Percentiles rank a stretch among this genome's conserved stretches.
Conservation (phyloP, 2,329 filamentous ascomycete species). For the Rachicladosporium sp. region DNA sequence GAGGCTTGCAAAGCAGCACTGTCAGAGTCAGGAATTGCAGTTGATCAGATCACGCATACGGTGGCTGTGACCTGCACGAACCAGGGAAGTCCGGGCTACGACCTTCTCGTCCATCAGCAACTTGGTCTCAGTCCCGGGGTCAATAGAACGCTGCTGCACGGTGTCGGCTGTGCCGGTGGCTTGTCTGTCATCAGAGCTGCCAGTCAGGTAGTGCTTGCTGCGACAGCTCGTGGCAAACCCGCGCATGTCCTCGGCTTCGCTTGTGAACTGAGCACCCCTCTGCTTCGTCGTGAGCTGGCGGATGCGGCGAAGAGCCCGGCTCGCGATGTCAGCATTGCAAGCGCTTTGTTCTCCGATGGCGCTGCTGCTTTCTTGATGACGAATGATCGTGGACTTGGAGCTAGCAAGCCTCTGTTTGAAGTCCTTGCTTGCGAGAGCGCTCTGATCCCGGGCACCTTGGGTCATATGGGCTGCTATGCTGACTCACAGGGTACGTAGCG, state of each 20-base stretch:
- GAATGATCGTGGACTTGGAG: slow-evolving; percentile 44
- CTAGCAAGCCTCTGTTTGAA: slow-evolving; percentile 21
- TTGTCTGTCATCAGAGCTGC: slow-evolving; percentile 28
- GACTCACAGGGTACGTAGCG: not conserved
- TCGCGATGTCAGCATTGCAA: slow-evolving; percentile 52
- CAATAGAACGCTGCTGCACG: slow-evolving; percentile 24
- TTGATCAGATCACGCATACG: slow-evolving; percentile 25
- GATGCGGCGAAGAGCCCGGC: slow-evolving; percentile 37
- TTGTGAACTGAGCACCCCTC: slow-evolving; percentile 40
- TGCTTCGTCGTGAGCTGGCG: slow-evolving; percentile 50
- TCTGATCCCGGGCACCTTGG: slow-evolving; percentile 20
- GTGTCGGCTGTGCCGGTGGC: slow-evolving; percentile 29
- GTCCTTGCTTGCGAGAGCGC: slow-evolving; percentile 50
- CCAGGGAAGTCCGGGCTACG: slow-evolving; percentile 27
- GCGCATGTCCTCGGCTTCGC: slow-evolving; percentile 55
- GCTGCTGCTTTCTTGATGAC: slow-evolving; percentile 54
- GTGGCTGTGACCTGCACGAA: slow-evolving; percentile 28
- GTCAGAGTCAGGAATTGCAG: slow-evolving; percentile 15
- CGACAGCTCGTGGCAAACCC: slow-evolving; percentile 44
- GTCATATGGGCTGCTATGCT: slow-evolving; percentile 2
- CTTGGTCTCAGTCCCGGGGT: slow-evolving; percentile 20
- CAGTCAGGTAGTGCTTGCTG: slow-evolving; percentile 53
- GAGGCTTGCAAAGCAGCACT: slow-evolving; percentile 24
- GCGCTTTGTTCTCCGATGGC: slow-evolving; percentile 57
- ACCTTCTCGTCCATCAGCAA: slow-evolving; percentile 24